Evolutionary conservation across 2,329 filamentous ascomycete species (phyloP).

Genomic region (Alternaria sp.): DNA sequence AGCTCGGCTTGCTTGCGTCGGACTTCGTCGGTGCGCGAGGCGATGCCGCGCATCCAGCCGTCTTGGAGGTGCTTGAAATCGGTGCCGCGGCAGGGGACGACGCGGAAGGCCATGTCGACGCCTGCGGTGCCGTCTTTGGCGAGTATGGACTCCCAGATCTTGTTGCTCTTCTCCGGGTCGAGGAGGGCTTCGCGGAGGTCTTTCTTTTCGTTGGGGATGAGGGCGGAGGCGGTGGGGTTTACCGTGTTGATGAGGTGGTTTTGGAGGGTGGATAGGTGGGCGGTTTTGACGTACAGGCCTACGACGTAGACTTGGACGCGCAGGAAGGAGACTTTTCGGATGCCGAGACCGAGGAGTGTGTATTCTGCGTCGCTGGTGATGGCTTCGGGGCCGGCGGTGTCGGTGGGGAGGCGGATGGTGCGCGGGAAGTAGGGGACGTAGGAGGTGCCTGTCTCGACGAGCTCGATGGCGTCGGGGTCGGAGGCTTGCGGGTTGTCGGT

Average conservation of each 20-base stretch:
- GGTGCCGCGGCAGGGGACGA: constrained; percentile 90
- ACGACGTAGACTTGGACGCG: constrained; percentile 93
- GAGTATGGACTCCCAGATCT: constrained; percentile 76
- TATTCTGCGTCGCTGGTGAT: constrained; percentile 65
- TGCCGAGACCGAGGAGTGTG: constrained; percentile 84
- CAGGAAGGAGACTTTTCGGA: constrained; percentile 88
- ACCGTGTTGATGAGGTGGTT: constrained; percentile 75
- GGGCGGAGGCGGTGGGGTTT: constrained; percentile 77
- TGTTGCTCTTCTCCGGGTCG: constrained; percentile 71
- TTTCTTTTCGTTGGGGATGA: constrained; percentile 83
- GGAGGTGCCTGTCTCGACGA: constrained; percentile 81
- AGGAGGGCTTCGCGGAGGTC: constrained; percentile 71
- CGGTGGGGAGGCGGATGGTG: constrained; percentile 67
- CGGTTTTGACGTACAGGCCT: constrained; percentile 85
- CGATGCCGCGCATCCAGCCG: constrained; percentile 86
- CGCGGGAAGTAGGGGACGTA: constrained; percentile 82
- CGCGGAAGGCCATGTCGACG: constrained; percentile 78
- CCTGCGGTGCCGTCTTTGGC: constrained; percentile 54
- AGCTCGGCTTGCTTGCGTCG: constrained; percentile 39
- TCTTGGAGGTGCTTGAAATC: constrained; percentile 93
- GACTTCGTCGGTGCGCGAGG: constrained; percentile 68
- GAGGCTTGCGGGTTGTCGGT: constrained; percentile 39
- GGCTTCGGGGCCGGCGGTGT: constrained; percentile 32
- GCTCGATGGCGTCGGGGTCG: constrained; percentile 66
- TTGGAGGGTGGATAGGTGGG: constrained; percentile 83